Base-by-base conservation (phyloP, 176 grass and related monocot genomes). In the Carex littledalei region DNA sequence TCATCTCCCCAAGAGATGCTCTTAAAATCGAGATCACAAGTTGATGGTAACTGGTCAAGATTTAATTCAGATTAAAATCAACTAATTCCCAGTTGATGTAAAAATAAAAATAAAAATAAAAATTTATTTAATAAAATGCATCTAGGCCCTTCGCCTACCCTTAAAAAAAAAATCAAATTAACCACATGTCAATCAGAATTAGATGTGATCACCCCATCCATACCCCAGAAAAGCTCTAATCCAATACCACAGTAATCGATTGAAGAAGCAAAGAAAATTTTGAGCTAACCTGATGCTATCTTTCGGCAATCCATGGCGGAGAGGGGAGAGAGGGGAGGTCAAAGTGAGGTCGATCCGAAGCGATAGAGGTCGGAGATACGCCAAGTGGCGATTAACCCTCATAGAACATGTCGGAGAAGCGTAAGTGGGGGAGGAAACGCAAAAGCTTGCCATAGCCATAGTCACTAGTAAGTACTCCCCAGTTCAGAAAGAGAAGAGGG, bases 391-490 rank as follows among this genome's bases (percentile, higher is more conserved):
- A 63, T 54, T 54, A n/a, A 68, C 21, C 41, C 62, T 67, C 5
- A 12, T 18, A 32, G 50, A 53, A 54, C 3, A 1, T 10, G 73
- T 55, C 12, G 59, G 60, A 26, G 60, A 82, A 49, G 39, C 11
- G 80, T n/a, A 47, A 65, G 80, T 67, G 41, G 61, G 21, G 45
- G 21, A 65, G 43, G 62, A 83, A 3, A 83, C n/a, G 39, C 61
- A 67, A 17, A 83, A 68, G 81, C 62, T 68, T 83, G 81, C 22
- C 60, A 66, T 83, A 24, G 81, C 39, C 81, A 83, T 83, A 16
- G 60, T 45, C 39, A 49, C 69, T 73, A 21, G 18, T 37, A n/a
- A 49, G 9, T 7, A 45, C 41, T 50, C 41, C 3, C 8, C 70
- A 74, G 34, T 74, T 15, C 17, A 21, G 69, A 68, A 68, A 24